Evolutionary conservation across 176 grass and related monocot genomes (phyloP).

Genomic region (Musa schizocarpa): DNA sequence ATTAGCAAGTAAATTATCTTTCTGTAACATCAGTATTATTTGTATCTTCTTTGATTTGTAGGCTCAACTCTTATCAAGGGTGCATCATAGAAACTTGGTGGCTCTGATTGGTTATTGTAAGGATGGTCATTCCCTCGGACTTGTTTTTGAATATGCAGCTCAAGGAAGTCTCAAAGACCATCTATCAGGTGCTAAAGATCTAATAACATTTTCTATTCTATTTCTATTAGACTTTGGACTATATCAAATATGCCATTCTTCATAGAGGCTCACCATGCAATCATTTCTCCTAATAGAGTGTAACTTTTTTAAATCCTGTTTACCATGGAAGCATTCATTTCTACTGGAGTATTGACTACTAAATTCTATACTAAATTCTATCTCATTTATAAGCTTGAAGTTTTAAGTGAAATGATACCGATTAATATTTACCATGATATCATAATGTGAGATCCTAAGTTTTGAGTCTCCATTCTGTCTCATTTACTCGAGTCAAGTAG

Average conservation of each 20-base stretch:
- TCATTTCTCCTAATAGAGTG: background rate
- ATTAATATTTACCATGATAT: background rate
- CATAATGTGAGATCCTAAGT: background rate
- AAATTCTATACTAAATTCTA: background rate
- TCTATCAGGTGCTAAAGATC: background rate
- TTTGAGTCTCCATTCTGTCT: background rate
- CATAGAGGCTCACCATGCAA: background rate
- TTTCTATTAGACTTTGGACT: background rate
- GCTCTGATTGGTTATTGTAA: conserved; percentile 10
- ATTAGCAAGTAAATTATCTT: background rate
- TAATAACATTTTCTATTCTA: background rate
- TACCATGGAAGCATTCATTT: too few species aligned
- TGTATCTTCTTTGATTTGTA: background rate
- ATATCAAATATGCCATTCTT: background rate
- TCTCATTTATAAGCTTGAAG: background rate
- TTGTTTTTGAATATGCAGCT: conserved; percentile 8
- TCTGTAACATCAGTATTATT: background rate
- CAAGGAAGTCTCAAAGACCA: conserved; percentile 9
- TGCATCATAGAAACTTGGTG: conserved; percentile 15
- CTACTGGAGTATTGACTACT: too few species aligned
- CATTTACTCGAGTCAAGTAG: too few species aligned
- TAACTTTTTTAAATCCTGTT: too few species aligned
- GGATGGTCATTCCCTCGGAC: background rate
- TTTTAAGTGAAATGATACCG: background rate
- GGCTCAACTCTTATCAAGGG: conserved; percentile 4